These are phyloP conservation scores for Chlorella sp. DNA, from an alignment of 139 green algal species.

Conservation along the genomic window DNA sequence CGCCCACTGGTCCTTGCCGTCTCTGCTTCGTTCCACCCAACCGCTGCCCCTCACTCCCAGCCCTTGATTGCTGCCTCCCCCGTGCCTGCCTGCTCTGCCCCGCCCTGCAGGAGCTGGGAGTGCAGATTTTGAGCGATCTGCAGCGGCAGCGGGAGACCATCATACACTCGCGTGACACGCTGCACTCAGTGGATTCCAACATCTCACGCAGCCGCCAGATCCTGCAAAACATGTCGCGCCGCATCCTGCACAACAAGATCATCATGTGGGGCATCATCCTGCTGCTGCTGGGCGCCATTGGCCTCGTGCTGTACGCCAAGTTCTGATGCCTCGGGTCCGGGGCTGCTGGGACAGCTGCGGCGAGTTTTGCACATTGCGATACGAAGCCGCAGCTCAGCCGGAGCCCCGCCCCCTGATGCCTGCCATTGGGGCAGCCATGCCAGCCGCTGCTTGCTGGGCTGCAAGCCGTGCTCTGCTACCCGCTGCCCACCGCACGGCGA, in stretches of 20 bases:
- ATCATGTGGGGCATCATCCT: slow-evolving; percentile 65
- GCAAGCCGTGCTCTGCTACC: too few species aligned
- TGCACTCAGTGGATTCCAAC: slow-evolving; percentile 92
- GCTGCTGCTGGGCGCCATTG: slow-evolving; percentile 59
- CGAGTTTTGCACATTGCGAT: not conserved
- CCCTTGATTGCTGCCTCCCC: not conserved
- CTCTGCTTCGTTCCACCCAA: not conserved
- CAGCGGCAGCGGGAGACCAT: slow-evolving; percentile 95
- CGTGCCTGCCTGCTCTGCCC: not conserved
- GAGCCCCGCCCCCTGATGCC: too few species aligned
- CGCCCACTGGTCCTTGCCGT: too few species aligned
- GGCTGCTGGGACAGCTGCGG: not conserved
- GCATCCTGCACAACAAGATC: slow-evolving; percentile 90
- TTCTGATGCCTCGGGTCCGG: slow-evolving; percentile 3
- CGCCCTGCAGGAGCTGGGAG: slow-evolving; percentile 88
- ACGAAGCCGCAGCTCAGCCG: too few species aligned
- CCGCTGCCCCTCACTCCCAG: not conserved
- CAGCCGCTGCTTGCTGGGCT: too few species aligned
- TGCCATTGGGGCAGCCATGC: too few species aligned
- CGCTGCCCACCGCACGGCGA: too few species aligned
- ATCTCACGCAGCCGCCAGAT: slow-evolving; percentile 87
- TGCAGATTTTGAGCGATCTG: slow-evolving; percentile 92
- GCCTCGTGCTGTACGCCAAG: slow-evolving; percentile 67
- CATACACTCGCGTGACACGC: slow-evolving; percentile 78
- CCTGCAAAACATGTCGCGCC: slow-evolving; percentile 84